A percentile compares a stretch with the other conserved stretches of the same genome.
These are phyloP conservation scores for Tetrapisispora namnaoensis DNA, from an alignment of 805 yeast genomes.

Conservation along the genomic window DNA sequence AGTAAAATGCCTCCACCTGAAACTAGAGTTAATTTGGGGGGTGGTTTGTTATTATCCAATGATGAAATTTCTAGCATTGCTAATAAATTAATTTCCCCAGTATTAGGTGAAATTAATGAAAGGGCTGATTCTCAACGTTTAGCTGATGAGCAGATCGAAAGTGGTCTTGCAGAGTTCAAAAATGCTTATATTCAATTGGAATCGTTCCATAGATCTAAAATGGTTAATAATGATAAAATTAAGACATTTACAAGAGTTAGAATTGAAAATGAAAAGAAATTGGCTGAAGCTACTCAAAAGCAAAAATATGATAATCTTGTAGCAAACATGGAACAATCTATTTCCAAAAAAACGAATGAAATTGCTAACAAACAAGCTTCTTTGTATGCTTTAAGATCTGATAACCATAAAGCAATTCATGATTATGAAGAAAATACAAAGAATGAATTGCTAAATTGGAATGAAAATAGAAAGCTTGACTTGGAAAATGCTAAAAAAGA, in stretches of 20 bases:
- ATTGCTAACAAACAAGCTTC: slow-evolving; percentile 35
- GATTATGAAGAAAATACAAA: slow-evolving; percentile 15
- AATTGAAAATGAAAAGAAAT: slow-evolving; percentile 20
- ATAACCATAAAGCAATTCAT: slow-evolving; percentile 22
- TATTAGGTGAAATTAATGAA: slow-evolving; percentile 57
- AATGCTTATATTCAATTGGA: slow-evolving; percentile 35
- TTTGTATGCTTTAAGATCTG: slow-evolving; percentile 21
- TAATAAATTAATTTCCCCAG: slow-evolving; percentile 69
- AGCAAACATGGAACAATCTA: slow-evolving; percentile 30
- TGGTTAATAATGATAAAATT: slow-evolving; percentile 33
- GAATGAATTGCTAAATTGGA: slow-evolving; percentile 18
- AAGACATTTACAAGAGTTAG: slow-evolving; percentile 36
- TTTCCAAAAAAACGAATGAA: slow-evolving; percentile 31
- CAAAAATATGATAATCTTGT: slow-evolving; percentile 31
- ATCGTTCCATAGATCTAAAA: slow-evolving; percentile 31
- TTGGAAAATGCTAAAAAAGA: slow-evolving; percentile 23
- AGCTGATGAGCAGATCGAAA: slow-evolving; percentile 38
- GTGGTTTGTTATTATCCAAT: slow-evolving; percentile 70
- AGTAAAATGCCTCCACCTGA: slow-evolving; percentile 30
- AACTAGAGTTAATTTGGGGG: slow-evolving; percentile 71
- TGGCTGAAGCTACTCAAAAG: slow-evolving; percentile 38
- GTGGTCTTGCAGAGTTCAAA: slow-evolving; percentile 30
- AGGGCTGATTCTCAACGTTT: slow-evolving; percentile 64
- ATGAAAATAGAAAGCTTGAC: slow-evolving; percentile 22
- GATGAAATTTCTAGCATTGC: slow-evolving; percentile 77